These are phyloP conservation scores for Phytopythium vexans DNA, from an alignment of 352 stramenopile genomes.

Conservation along the genomic window DNA sequence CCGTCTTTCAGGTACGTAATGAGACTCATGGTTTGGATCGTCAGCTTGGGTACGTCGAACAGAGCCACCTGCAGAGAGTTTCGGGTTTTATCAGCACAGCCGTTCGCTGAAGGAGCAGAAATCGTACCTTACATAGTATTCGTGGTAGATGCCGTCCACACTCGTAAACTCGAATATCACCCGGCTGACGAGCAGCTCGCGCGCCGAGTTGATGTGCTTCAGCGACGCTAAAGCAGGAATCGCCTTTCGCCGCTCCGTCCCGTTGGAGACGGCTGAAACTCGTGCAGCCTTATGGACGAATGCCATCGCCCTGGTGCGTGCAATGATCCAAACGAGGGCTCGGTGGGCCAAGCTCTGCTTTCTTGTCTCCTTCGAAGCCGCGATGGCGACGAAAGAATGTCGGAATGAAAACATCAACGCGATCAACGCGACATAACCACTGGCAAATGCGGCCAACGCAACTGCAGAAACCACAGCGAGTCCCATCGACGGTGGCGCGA, in stretches of 20 bases:
- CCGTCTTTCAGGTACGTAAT: conserved; percentile 32
- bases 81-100: no score
- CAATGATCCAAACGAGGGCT: no score
- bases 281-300: no score
- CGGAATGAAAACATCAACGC: conserved; percentile 35
- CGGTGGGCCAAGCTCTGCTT: no score
- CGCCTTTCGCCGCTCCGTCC: no score
- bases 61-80: conserved; percentile 12
- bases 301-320: no score
- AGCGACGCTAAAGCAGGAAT: no score
- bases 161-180: conserved; percentile 19
- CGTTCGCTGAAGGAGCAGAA: neutral
- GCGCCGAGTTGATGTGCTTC: no score
- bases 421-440: conserved; percentile 29
- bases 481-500: conserved; percentile 21
- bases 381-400: conserved; percentile 11
- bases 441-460: conserved; percentile 26
- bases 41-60: conserved; percentile 36
- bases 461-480: conserved; percentile 27
- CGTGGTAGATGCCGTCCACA: conserved; percentile 35
- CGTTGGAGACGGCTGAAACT: no score
- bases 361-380: neutral
- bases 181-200: no score
- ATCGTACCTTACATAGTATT: conserved; percentile 28
- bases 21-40: conserved; percentile 37